phyloP scores from a whole-genome alignment of 2,329 filamentous ascomycete species.

The Didymella sp. region DNA sequence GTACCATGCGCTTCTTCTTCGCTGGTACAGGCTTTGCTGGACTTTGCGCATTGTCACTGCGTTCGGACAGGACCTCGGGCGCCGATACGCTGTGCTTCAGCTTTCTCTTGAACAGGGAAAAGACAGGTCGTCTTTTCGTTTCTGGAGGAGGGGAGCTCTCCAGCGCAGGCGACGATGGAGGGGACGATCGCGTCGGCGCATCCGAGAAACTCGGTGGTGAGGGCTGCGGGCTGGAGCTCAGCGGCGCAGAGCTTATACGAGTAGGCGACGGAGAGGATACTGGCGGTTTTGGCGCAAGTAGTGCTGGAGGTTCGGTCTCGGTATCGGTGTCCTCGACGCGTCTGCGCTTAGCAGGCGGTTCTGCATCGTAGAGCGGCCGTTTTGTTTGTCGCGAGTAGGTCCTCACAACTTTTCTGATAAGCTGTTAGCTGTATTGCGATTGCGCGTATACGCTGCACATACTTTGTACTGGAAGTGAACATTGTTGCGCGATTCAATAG shows the following conservation, averaged over 20 bases:
- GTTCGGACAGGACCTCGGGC: slow-evolving; percentile 35
- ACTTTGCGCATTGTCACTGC: slow-evolving; percentile 45
- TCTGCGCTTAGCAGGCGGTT: slow-evolving; percentile 47
- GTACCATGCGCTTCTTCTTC: slow-evolving; percentile 55
- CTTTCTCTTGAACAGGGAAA: slow-evolving; percentile 54
- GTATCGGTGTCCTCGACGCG: slow-evolving; percentile 37
- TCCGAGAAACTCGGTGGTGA: slow-evolving; percentile 52
- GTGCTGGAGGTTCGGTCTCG: slow-evolving; percentile 23
- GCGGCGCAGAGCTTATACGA: slow-evolving; percentile 22
- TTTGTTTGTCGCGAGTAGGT: slow-evolving; percentile 49
- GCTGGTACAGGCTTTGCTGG: slow-evolving; percentile 36
- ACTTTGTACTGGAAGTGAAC: slow-evolving; percentile 37
- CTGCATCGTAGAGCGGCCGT: slow-evolving; percentile 38
- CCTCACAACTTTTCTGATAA: slow-evolving; percentile 36
- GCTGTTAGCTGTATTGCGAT: slow-evolving; percentile 23
- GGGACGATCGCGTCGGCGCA: slow-evolving; percentile 41
- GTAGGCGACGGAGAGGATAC: slow-evolving; percentile 6
- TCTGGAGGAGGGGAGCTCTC: slow-evolving; percentile 34
- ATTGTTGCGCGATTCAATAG: slow-evolving; percentile 26
- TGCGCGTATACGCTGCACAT: slow-evolving; percentile 1
- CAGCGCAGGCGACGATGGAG: slow-evolving; percentile 42
- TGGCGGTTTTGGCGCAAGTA: background rate
- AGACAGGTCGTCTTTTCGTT: slow-evolving; percentile 55
- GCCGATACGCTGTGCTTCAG: slow-evolving; percentile 19
- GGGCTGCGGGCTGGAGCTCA: slow-evolving; percentile 44